Evolutionary conservation across 352 stramenopile genomes (phyloP), one percentile per base, ranked within the genome.

Genomic region (Phytopythium cucurbitacearum): DNA sequence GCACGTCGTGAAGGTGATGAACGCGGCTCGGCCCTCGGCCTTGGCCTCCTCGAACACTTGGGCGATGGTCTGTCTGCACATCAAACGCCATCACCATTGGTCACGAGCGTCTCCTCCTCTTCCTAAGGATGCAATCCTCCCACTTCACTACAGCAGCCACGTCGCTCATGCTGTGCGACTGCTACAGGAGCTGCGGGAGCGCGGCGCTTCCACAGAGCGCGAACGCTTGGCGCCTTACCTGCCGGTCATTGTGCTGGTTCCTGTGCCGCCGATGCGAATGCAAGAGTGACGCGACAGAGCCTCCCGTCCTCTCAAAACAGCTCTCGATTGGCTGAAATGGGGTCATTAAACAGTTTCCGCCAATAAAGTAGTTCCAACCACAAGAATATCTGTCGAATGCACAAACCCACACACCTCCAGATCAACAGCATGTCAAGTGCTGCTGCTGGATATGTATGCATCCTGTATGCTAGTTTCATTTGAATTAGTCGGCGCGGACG

Each of bases 1-100:
- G 55, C 95, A 98, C 35, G 94, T 97, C 12, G 98, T 92, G 74
- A 99, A 99, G 15, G 94, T 91, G 56, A 99, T 87, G 80, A 99
- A 99, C 5, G 95, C 94, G 13, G 96, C 89, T 56, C 65, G 73
- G 37, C 80, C 73, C 40, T 67, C 67, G n/a, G 73, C 71, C 76
- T 91, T 92, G 60, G 76, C 56, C 37, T 83, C 63, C 8, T 69
- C 75, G 49, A 93, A 80, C 49, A 84, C 69, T 40, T 93, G 64
- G 35, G 62, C 56, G 51, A 93, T 86, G 10, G 69, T 86, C 55
- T 74, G 66, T 81, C 73, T 90, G 65, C 43, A 39, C 38, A n/a
- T 15, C 28, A 34, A 64, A 36, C 3, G 41, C 8, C 11, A 34
- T 12, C 40, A 5, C 40, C 40, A 44, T 1, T 12, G 7, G 21